phyloP scores from a whole-genome alignment of 75 land plant species.

The Larix kaempferi region DNA sequence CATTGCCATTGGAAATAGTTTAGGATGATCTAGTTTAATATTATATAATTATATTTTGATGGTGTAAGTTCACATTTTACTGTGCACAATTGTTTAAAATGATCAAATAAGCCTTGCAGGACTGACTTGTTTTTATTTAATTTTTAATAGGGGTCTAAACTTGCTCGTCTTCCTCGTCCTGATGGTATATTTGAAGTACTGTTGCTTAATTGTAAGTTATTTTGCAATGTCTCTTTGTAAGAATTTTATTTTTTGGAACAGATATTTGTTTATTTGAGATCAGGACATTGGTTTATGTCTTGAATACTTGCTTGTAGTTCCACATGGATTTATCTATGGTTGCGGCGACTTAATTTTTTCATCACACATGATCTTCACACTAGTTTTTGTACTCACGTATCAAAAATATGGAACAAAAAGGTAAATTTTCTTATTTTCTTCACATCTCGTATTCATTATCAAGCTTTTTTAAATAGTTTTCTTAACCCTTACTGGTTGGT shows the following conservation, averaged over 20 bases:
- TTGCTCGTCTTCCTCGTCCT: conserved; percentile 86
- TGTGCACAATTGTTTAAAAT: neutral
- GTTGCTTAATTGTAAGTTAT: conserved; percentile 68
- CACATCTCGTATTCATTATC: neutral
- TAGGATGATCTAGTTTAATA: no score
- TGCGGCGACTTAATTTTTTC: conserved; percentile 99
- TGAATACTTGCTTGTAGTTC: conserved; percentile 54
- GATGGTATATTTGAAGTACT: conserved; percentile 60
- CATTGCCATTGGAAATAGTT: no score
- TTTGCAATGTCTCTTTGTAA: neutral
- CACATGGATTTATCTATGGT: conserved; percentile 89
- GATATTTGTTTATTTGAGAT: conserved; percentile 8
- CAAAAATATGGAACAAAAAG: conserved; percentile 82
- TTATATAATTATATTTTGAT: neutral
- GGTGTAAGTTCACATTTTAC: neutral
- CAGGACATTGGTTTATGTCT: neutral
- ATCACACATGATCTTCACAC: conserved; percentile 97
- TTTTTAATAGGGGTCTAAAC: conserved; percentile 63
- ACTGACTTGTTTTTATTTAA: neutral
- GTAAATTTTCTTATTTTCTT: conserved; percentile 13
- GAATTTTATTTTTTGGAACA: neutral
- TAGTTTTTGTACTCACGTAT: conserved; percentile 83
- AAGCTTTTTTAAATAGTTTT: neutral
- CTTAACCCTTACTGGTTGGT: neutral
- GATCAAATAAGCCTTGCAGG: neutral